Evolutionary conservation across 768 basidiomycete species (phyloP).

Genomic region (Boletus vermiculosoides): DNA sequence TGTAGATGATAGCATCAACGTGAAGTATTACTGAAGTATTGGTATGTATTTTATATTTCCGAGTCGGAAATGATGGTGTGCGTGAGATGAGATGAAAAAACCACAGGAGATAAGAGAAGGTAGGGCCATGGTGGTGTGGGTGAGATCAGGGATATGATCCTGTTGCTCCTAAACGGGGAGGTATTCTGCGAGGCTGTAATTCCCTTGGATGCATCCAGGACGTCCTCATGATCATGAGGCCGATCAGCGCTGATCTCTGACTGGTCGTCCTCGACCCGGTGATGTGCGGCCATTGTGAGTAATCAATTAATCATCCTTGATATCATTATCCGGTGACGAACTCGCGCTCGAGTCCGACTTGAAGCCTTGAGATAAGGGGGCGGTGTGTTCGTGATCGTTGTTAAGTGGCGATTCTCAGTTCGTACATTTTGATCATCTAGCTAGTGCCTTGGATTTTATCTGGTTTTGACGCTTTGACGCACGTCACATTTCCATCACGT

Average conservation of each 20-base stretch:
- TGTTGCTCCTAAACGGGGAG: background rate
- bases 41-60: background rate
- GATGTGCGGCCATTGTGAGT: background rate
- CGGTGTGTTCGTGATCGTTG: background rate
- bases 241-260: background rate
- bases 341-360: background rate
- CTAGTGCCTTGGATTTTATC: background rate
- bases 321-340: too few species aligned
- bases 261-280: background rate
- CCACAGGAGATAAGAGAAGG: background rate
- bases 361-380: background rate
- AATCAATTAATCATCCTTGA: background rate
- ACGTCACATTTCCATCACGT: background rate
- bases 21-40: background rate
- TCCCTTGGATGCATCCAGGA: background rate
- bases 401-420: background rate
- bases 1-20: background rate
- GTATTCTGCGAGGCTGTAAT: background rate
- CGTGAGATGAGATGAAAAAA: background rate
- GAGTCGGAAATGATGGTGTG: background rate
- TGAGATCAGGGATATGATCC: background rate
- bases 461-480: background rate
- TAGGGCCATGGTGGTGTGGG: background rate
- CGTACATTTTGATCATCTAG: too few species aligned
- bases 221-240: background rate